phyloP scores from a whole-genome alignment of 148 eudicot genomes.

The Suaeda aralocaspica region DNA sequence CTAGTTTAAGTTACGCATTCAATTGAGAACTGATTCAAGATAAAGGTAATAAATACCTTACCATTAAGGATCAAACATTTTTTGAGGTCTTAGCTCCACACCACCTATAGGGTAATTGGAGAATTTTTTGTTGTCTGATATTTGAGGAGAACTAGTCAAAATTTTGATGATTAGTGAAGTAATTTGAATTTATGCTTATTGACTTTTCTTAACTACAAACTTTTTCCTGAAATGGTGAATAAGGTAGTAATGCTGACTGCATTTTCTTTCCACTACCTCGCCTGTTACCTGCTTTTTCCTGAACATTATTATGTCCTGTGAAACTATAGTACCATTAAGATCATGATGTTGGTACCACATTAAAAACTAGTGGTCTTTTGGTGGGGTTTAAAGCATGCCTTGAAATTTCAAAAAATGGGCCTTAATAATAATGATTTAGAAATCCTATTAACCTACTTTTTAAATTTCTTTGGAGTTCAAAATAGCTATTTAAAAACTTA shows the following conservation, averaged over 20 bases:
- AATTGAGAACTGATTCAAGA: background rate
- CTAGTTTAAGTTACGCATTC: background rate
- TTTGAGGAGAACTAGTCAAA: background rate
- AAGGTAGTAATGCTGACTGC: slow-evolving; percentile 14
- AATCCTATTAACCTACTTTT: slow-evolving; percentile 10
- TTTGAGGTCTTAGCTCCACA: no score
- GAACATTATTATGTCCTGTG: slow-evolving; percentile 23
- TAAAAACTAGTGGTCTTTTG: slow-evolving; percentile 27
- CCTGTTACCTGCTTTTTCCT: slow-evolving; percentile 17
- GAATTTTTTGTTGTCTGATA: background rate
- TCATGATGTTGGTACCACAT: slow-evolving; percentile 32
- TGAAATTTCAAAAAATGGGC: slow-evolving; percentile 27
- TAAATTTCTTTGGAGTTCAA: slow-evolving; percentile 11
- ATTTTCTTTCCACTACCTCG: slow-evolving; percentile 18
- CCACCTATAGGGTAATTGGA: background rate
- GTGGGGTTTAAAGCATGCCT: slow-evolving; percentile 34
- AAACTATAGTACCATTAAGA: slow-evolving; percentile 26
- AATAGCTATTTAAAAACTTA: background rate
- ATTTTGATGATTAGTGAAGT: slow-evolving; percentile 3
- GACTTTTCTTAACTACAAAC: slow-evolving; percentile 2
- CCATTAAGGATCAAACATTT: background rate
- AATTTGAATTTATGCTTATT: slow-evolving; percentile 8
- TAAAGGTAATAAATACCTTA: background rate
- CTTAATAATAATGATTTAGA: slow-evolving; percentile 23
- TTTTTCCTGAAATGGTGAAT: slow-evolving; percentile 15